Conservation (phyloP, 768 basidiomycete genomes). For the Lactifluus volemus region DNA sequence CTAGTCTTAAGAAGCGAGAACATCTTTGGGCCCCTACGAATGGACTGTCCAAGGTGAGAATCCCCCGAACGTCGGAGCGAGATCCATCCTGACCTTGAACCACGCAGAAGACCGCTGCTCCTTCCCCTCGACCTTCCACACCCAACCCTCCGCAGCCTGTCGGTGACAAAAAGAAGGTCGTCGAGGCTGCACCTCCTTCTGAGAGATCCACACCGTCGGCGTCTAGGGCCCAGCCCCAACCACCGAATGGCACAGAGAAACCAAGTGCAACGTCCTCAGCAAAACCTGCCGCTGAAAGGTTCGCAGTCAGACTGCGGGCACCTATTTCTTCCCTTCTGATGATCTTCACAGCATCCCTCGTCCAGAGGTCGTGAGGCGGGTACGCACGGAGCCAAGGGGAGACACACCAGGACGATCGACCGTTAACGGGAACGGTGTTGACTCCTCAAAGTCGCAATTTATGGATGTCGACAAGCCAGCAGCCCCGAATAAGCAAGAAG, state of each 20-base stretch:
- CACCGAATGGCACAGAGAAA: constrained; percentile 24
- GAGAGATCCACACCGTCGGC: constrained; percentile 37
- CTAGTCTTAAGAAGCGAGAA: constrained; percentile 69
- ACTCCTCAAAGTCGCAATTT: constrained; percentile 4
- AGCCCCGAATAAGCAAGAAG: neutral
- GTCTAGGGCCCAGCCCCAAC: constrained; percentile 45
- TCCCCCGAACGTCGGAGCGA: neutral
- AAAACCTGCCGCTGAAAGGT: constrained; percentile 65
- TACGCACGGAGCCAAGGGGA: constrained; percentile 32
- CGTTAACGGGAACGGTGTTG: constrained; percentile 24
- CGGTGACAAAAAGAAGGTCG: constrained; percentile 21
- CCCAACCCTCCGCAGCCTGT: constrained; percentile 11
- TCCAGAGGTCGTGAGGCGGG: constrained; percentile 70
- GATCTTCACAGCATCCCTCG: constrained; percentile 48
- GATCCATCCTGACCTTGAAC: neutral
- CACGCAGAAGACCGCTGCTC: constrained; percentile 9
- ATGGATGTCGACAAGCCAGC: constrained; percentile 16
- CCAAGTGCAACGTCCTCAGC: constrained; percentile 31
- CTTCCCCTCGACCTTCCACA: constrained; percentile 11
- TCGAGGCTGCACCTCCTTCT: constrained; percentile 22
- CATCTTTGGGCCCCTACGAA: constrained; percentile 39
- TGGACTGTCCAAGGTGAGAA: constrained; percentile 28
- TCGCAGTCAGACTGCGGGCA: constrained; percentile 12
- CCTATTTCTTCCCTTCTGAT: constrained; percentile 9
- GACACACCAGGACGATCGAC: constrained; percentile 27